These are phyloP conservation scores for Boletus reticuloceps DNA, from an alignment of 768 basidiomycete species.

Conservation along the genomic window DNA sequence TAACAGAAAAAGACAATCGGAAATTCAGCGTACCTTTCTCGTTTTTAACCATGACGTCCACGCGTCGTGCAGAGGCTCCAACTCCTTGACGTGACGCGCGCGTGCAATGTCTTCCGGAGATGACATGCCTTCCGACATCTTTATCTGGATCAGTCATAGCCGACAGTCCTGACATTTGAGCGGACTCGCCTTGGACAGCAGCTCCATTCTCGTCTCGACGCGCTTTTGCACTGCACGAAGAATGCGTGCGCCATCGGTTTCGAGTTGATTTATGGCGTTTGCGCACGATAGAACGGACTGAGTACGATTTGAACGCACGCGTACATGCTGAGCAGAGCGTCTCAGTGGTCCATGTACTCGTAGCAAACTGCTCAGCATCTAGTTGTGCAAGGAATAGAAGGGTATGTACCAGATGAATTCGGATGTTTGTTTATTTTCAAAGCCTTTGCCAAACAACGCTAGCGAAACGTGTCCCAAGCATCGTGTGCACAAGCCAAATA, in stretches of 20 bases:
- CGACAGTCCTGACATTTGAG: neutral
- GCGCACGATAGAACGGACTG: constrained; percentile 10
- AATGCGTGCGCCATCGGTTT: constrained; percentile 48
- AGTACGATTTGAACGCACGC: constrained; percentile 6
- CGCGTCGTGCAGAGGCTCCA: constrained; percentile 62
- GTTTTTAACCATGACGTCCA: constrained; percentile 66
- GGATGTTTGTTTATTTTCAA: constrained; percentile 13
- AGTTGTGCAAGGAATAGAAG: neutral
- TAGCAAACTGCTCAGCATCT: constrained; percentile 11
- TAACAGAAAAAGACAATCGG: neutral
- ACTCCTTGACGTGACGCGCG: constrained; percentile 63
- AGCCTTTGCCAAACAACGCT: constrained; percentile 16
- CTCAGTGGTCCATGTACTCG: constrained; percentile 15
- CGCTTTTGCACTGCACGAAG: constrained; percentile 54
- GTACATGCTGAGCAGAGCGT: constrained; percentile 8
- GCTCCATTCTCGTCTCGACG: constrained; percentile 45
- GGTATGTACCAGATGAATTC: neutral
- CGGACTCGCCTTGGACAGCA: constrained; percentile 43
- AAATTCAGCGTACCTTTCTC: constrained; percentile 47
- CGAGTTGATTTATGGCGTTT: constrained; percentile 27
- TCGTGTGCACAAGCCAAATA: too few species aligned
- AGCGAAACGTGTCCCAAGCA: too few species aligned
- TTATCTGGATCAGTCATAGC: neutral
- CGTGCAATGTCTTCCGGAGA: constrained; percentile 54
- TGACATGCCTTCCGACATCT: constrained; percentile 56